Evolutionary conservation across 225 moss, liverwort and hornwort genomes (phyloP).

Genomic region (Antitrichia curtipendula): DNA sequence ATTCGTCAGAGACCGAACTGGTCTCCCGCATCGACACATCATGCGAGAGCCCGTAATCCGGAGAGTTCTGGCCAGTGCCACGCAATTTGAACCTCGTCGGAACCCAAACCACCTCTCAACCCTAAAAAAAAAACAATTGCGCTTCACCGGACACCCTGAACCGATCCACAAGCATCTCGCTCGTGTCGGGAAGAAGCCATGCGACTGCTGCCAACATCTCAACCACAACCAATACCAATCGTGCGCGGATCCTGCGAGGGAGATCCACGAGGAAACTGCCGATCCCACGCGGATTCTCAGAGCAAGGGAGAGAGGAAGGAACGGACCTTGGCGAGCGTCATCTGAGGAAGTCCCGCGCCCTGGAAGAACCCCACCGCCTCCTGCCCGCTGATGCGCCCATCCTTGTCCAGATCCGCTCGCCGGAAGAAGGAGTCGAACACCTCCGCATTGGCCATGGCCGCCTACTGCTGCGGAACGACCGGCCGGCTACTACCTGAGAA

Average conservation of each 20-base stretch:
- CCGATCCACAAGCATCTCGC: background rate
- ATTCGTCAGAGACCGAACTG: background rate
- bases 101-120: background rate
- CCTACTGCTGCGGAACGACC: background rate
- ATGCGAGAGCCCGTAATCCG: background rate
- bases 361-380: conserved; percentile 95
- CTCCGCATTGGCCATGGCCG: conserved; percentile 73
- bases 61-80: background rate
- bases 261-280: background rate
- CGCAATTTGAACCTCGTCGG: background rate
- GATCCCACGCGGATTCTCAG: background rate
- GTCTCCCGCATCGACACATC: background rate
- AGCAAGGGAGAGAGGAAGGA: background rate
- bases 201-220: background rate
- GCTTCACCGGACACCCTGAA: background rate
- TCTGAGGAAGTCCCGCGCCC: conserved; percentile 84
- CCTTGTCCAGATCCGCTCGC: conserved; percentile 84
- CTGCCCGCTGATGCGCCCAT: conserved; percentile 87
- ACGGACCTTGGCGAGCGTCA: conserved; percentile 84
- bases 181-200: background rate
- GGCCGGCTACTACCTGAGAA: conserved; percentile 4
- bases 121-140: background rate
- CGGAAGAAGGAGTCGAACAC: conserved; percentile 87
- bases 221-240: background rate
- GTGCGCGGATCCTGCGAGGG: background rate